Conservation (phyloP, 129 eudicot genomes). For the Flaveria linearis region DNA sequence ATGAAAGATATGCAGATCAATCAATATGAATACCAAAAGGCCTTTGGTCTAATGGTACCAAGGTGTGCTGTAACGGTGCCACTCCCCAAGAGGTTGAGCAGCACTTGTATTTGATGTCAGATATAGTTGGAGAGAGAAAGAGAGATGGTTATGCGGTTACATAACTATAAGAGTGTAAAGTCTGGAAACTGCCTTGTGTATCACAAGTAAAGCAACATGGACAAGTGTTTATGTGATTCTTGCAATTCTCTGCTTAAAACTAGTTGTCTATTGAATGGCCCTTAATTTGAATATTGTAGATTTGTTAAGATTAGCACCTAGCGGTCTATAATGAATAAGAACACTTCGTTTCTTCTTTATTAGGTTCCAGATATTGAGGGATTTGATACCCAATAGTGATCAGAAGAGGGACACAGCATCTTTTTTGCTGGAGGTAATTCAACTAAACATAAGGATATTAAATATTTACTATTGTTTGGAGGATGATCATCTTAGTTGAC, state of each 20-base stretch:
- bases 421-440: conserved; percentile 73
- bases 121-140: not conserved
- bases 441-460: not conserved
- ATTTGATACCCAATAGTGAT: conserved; percentile 88
- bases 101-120: not conserved
- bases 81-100: too few species aligned
- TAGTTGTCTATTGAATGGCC: not conserved
- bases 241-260: not conserved
- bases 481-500: conserved; percentile 14
- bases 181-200: not conserved
- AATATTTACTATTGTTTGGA: not conserved
- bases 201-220: not conserved
- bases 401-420: conserved; percentile 98
- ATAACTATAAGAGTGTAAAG: too few species aligned
- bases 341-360: conserved; percentile 11
- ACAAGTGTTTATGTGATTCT: not conserved
- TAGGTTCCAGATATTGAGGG: conserved; percentile 89
- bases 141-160: not conserved
- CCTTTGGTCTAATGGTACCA: too few species aligned
- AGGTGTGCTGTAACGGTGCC: too few species aligned
- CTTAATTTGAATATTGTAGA: not conserved
- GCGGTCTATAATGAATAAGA: not conserved
- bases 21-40: not conserved
- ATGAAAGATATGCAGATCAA: conserved; percentile 7
- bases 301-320: not conserved